Conservation (phyloP, 768 basidiomycete species). For the Rhodotorula toruloides region DNA sequence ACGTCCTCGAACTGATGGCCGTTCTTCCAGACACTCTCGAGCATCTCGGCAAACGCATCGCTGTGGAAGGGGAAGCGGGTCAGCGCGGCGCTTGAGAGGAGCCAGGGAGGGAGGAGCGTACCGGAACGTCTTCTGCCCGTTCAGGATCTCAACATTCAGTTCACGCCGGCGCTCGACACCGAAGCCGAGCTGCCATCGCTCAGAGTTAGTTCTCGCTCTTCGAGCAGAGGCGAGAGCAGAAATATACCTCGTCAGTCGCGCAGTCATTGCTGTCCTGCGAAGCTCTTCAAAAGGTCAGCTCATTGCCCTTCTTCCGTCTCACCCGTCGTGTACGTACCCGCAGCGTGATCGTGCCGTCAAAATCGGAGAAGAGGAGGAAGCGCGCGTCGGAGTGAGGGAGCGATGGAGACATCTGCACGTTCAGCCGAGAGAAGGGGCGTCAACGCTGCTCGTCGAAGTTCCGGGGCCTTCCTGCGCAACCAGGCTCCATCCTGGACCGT, state of each 20-base stretch:
- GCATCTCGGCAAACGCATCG: conserved; percentile 82
- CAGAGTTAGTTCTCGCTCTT: too few species aligned
- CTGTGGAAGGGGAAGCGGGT: conserved; percentile 48
- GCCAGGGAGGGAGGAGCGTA: conserved; percentile 27
- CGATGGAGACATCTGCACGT: conserved; percentile 1
- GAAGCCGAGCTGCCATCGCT: conserved; percentile 87
- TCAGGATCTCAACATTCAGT: conserved; percentile 67
- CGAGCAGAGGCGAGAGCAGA: too few species aligned
- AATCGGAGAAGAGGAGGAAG: conserved; percentile 37
- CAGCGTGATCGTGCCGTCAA: conserved; percentile 37
- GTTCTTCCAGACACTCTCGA: conserved; percentile 58
- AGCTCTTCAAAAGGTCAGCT: neutral
- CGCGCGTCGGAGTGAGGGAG: conserved; percentile 12
- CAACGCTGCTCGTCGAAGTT: neutral
- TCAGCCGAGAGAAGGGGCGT: neutral
- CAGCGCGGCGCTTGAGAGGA: neutral
- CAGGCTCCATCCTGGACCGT: too few species aligned
- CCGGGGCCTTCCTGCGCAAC: neutral
- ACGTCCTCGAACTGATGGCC: conserved; percentile 21
- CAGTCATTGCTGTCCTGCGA: conserved; percentile 34
- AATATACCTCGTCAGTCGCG: conserved; percentile 34
- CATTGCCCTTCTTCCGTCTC: neutral
- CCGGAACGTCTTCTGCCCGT: conserved; percentile 68
- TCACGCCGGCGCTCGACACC: conserved; percentile 67
- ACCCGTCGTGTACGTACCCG: neutral